Conservation (phyloP, 73 alveolate genomes). For the Paramecium sexaurelia region DNA sequence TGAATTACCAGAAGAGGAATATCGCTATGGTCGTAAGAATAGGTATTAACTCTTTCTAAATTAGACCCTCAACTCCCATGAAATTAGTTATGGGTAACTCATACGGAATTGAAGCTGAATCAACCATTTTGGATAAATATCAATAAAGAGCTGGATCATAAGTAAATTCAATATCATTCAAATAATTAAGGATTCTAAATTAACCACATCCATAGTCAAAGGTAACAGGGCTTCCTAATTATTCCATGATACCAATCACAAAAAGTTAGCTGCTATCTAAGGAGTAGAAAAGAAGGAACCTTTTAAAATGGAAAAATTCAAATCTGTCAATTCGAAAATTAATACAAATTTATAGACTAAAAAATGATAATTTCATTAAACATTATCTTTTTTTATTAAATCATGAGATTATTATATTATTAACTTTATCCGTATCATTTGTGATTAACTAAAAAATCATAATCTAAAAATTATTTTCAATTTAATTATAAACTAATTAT, state of each 20-base stretch:
- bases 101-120: constrained; percentile 75
- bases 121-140: constrained; percentile 6
- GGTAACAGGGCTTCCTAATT: neutral
- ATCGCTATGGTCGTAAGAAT: constrained; percentile 59
- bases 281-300: constrained; percentile 52
- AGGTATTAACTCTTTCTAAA: neutral
- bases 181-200: neutral
- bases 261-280: constrained; percentile 2
- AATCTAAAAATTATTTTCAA: too few species aligned
- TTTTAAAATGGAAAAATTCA: constrained; percentile 62
- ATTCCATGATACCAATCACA: constrained; percentile 48
- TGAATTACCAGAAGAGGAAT: constrained; percentile 65
- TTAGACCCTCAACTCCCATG: constrained; percentile 84
- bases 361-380: neutral
- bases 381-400: neutral
- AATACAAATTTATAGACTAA: neutral
- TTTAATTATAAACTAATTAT: too few species aligned
- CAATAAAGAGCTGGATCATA: constrained; percentile 16
- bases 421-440: neutral
- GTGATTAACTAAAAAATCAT: too few species aligned
- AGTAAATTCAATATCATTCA: neutral
- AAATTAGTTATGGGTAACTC: constrained; percentile 74
- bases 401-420: neutral
- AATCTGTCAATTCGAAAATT: constrained; percentile 56
- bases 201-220: neutral